Percentiles rank a stretch among this genome's conserved stretches.
Conservation (phyloP, 306 rosid genomes). For the Albizia julibrissin region DNA sequence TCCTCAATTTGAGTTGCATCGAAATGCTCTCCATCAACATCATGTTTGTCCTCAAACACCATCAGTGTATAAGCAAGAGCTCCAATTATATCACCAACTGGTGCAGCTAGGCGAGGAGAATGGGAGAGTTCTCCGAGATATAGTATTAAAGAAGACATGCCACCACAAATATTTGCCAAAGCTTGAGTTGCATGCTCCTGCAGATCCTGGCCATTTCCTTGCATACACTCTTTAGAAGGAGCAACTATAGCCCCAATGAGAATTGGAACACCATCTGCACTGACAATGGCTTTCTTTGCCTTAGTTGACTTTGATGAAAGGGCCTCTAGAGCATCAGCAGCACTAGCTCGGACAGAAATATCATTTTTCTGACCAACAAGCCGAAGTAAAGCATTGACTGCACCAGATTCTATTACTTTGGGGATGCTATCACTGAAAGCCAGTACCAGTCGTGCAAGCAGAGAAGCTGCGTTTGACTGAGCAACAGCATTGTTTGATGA, state of each 20-base stretch:
- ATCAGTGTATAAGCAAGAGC: constrained; percentile 92
- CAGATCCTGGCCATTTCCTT: constrained; percentile 74
- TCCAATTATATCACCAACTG: constrained; percentile 91
- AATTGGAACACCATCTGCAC: constrained; percentile 71
- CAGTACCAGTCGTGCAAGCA: constrained; percentile 86
- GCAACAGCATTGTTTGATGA: constrained; percentile 85
- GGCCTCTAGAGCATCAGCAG: constrained; percentile 96
- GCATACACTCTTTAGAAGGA: constrained; percentile 97
- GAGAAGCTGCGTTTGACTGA: constrained; percentile 96
- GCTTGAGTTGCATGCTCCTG: constrained; percentile 85
- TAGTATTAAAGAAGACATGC: constrained; percentile 79
- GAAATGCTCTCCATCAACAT: constrained; percentile 52
- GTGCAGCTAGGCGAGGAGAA: constrained; percentile 73
- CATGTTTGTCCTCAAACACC: constrained; percentile 69
- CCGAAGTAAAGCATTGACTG: constrained; percentile 79
- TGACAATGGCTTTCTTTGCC: constrained; percentile 79
- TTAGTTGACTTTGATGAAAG: constrained; percentile 77
- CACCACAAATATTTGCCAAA: constrained; percentile 91
- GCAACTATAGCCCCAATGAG: constrained; percentile 95
- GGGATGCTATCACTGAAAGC: constrained; percentile 94
- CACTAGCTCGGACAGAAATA: constrained; percentile 92
- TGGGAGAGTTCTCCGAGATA: constrained; percentile 92
- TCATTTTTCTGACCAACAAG: constrained; percentile 80
- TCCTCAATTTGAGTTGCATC: constrained; percentile 76
- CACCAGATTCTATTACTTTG: constrained; percentile 91